Percentiles rank a stretch among this genome's conserved stretches.
Conservation (phyloP, 805 yeast genomes). For the Allodekkera sacchari region DNA sequence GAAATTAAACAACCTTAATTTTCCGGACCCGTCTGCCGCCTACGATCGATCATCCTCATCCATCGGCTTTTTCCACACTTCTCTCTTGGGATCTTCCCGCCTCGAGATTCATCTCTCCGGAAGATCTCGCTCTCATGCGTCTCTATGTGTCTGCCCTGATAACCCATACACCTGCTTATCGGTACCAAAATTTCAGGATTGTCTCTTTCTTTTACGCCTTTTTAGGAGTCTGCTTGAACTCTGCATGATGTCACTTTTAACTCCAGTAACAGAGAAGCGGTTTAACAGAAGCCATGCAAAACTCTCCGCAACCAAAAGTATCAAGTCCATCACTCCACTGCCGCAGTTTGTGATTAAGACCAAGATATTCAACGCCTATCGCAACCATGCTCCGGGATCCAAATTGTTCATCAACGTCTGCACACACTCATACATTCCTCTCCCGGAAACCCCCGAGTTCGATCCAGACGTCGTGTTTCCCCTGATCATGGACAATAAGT, state of each 20-base stretch:
- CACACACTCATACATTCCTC: conserved; percentile 55
- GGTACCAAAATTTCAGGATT: no score
- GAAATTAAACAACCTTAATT: no score
- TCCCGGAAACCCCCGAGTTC: conserved; percentile 26
- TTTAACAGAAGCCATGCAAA: background rate
- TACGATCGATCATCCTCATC: no score
- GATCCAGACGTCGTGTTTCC: conserved; percentile 53
- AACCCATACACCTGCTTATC: no score
- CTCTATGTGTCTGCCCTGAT: no score
- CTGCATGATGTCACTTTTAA: conserved; percentile 12
- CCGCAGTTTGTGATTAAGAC: conserved; percentile 75
- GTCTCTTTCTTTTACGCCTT: no score
- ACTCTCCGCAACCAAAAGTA: background rate
- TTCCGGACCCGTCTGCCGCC: no score
- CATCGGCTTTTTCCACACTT: no score
- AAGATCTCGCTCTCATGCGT: no score
- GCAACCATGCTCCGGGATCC: conserved; percentile 26
- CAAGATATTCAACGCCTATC: conserved; percentile 31
- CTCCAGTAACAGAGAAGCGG: conserved; percentile 8
- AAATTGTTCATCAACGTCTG: conserved; percentile 80
- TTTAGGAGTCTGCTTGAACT: no score
- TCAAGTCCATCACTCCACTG: conserved; percentile 32
- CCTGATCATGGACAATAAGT: conserved; percentile 56
- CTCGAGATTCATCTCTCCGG: no score
- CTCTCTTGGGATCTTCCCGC: no score